phyloP scores from a whole-genome alignment of 2,329 filamentous ascomycete genomes.

The Aspergillus sp. region DNA sequence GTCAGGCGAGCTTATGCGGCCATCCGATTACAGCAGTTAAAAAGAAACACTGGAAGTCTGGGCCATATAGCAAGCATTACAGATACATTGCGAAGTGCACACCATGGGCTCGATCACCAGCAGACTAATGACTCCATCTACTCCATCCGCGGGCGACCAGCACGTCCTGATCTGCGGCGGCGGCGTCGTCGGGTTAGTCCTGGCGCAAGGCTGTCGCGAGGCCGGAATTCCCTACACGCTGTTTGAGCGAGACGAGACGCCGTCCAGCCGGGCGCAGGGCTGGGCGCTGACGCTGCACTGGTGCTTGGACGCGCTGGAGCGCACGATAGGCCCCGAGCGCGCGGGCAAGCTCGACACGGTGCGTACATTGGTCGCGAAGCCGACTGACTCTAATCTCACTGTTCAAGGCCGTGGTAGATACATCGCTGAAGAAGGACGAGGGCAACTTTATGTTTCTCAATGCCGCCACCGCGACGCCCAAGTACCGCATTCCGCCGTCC shows the following conservation, averaged over 20 bases:
- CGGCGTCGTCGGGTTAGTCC: background rate
- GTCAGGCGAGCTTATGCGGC: background rate
- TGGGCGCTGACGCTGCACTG: slow-evolving; percentile 6
- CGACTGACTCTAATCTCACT: background rate
- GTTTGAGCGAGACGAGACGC: slow-evolving; percentile 1
- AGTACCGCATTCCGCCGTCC: slow-evolving; percentile 4
- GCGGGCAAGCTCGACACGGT: background rate
- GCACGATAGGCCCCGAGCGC: background rate
- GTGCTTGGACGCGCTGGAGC: slow-evolving; percentile 4
- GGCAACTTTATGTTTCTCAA: slow-evolving; percentile 4
- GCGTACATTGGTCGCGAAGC: background rate
- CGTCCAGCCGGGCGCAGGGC: background rate
- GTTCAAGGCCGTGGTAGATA: background rate
- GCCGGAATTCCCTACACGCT: slow-evolving; percentile 1
- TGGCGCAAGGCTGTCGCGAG: background rate
- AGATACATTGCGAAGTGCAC: too few species aligned
- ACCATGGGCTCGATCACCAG: background rate
- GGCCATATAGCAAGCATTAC: background rate
- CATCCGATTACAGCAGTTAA: background rate
- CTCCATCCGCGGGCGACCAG: background rate
- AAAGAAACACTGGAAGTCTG: background rate
- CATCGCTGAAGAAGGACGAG: background rate
- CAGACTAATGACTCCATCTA: background rate
- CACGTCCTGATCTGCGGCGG: background rate
- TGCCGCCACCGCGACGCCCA: background rate